Base-by-base conservation (phyloP, 2,329 filamentous ascomycete genomes). In the Talaromyces sp. region DNA sequence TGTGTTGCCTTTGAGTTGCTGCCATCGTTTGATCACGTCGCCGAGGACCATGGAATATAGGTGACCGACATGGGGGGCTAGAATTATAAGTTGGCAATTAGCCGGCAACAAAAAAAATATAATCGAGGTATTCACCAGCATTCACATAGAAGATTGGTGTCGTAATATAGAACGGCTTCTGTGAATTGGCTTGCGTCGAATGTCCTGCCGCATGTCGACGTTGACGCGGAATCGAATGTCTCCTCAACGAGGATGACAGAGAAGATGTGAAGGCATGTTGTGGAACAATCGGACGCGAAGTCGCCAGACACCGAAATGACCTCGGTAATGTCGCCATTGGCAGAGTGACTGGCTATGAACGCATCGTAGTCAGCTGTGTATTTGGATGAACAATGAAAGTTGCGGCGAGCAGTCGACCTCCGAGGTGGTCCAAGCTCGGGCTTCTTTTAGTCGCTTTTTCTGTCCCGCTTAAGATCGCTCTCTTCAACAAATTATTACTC, bases 81-180 rank as follows among this genome's bases (percentile, higher is more conserved):
- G n/a, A n/a, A n/a, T 8, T 5, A 28, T 2, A 13, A 40, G 11
- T 54, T 35, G 55, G 50, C 11, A 21, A 19, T 15, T 43, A 15
- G 39, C 7, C 15, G 28, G 17, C n/a, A n/a, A 15, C n/a, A 15
- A 17, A n/a, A 5, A n/a, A 4, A 6, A 37, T 10, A 33, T 7
- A 5, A 7, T 5, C n/a, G 10, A 35, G 17, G 21, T 13, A 19
- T 5, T 40, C 78, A 65, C 90, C 86, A 57, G 92, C 90, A 82
- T 99, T 99, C 77, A 99, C 94, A 75, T 99, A 99, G 79, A 97
- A 99, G 59, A 99, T 99, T 2, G 94, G 94, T 8, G 91, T 95
- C 5, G 94, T 97, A 67, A 96, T 81, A 79, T 97, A 99, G 78
- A 88, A 97, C 8, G 93, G 91, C 77, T 97, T 97, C 61, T 76